These are phyloP conservation scores for Platanthera guangdongensis DNA, from an alignment of 106 monocot genomes.

Conservation along the genomic window DNA sequence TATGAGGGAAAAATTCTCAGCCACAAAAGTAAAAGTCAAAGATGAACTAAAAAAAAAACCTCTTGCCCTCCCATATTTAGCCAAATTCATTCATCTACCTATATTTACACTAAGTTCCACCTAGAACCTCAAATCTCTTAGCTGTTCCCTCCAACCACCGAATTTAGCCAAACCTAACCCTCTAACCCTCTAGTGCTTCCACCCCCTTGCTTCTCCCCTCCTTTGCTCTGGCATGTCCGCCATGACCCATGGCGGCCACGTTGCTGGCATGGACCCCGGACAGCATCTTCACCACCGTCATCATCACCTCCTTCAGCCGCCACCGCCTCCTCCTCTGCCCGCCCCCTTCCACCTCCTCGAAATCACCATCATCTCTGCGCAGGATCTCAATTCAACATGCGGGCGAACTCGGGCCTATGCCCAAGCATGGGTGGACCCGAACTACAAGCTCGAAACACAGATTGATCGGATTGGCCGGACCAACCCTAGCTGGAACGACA, in stretches of 20 bases:
- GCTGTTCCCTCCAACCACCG: not conserved
- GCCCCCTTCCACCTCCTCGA: slow-evolving; percentile 3
- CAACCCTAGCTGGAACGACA: slow-evolving; percentile 19
- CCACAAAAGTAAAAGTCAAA: not conserved
- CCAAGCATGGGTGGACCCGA: not conserved
- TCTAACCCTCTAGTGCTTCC: not conserved
- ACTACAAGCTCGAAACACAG: slow-evolving; percentile 10
- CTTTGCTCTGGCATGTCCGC: not conserved
- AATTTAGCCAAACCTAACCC: not conserved
- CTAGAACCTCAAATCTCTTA: not conserved
- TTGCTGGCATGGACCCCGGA: not conserved
- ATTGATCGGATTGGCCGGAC: not conserved
- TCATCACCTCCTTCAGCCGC: not conserved
- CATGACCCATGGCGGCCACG: not conserved
- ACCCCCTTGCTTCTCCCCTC: not conserved
- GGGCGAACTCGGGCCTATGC: not conserved
- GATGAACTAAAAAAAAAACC: not conserved
- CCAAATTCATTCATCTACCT: not conserved
- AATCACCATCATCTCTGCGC: slow-evolving; percentile 12
- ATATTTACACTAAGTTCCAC: not conserved
- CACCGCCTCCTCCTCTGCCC: not conserved
- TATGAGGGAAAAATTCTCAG: too few species aligned
- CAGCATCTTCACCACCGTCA: not conserved
- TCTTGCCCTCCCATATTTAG: not conserved
- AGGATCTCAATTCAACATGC: not conserved